Conservation (phyloP, 257 asterid genomes). For the Leptodermis oblonga region DNA sequence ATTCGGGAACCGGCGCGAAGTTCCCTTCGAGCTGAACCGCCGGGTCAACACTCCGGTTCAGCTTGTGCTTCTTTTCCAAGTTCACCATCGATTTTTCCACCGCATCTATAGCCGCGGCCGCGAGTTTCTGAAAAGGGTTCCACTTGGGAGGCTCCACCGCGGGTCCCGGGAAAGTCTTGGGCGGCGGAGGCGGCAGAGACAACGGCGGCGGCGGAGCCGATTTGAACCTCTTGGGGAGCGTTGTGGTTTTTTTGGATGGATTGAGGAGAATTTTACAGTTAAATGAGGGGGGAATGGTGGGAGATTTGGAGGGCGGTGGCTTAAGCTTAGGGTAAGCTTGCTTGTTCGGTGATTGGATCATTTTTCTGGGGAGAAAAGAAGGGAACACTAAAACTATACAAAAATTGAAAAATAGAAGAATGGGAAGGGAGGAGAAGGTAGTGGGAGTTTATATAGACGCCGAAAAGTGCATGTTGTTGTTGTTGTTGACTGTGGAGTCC, state of each 20-base stretch:
- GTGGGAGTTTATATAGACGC: slow-evolving; percentile 2
- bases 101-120: slow-evolving; percentile 38
- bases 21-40: slow-evolving; percentile 56
- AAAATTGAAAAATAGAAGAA: too few species aligned
- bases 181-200: slow-evolving; percentile 12
- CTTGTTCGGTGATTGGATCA: slow-evolving; percentile 18
- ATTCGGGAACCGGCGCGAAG: slow-evolving; percentile 55
- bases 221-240: slow-evolving; percentile 10
- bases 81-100: slow-evolving; percentile 29
- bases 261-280: slow-evolving; percentile 33
- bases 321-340: slow-evolving; percentile 22
- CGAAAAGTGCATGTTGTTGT: too few species aligned
- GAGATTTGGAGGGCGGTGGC: slow-evolving; percentile 6
- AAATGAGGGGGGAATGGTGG: background rate
- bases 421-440: too few species aligned
- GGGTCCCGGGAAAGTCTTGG: background rate
- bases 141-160: background rate
- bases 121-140: slow-evolving; percentile 45
- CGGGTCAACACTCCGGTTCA: slow-evolving; percentile 47
- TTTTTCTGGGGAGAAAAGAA: background rate
- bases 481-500: too few species aligned
- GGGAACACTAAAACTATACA: too few species aligned
- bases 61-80: slow-evolving; percentile 33
- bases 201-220: background rate
- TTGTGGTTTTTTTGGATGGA: slow-evolving; percentile 20